A percentile compares a stretch with the other conserved stretches of the same genome.
phyloP scores from a whole-genome alignment of 2,329 filamentous ascomycete species.

The Penicillium verrucosum region DNA sequence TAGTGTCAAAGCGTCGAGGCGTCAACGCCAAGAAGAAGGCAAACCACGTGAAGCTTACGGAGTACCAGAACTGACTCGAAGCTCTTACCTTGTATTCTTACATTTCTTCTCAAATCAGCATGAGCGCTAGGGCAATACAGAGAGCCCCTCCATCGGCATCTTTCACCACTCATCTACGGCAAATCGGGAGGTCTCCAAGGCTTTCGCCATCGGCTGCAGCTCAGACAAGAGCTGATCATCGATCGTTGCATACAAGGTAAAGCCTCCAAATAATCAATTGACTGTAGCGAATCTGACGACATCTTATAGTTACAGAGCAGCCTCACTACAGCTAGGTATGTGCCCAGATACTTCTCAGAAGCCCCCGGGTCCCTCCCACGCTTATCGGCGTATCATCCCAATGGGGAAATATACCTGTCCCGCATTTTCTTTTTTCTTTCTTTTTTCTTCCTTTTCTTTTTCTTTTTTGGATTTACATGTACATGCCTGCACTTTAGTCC shows the following conservation, averaged over 20 bases:
- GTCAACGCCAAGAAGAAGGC: slow-evolving; percentile 1
- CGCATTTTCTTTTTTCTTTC: slow-evolving; percentile 9
- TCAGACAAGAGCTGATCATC: not conserved
- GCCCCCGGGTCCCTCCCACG: not conserved
- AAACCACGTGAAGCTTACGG: slow-evolving; percentile 2
- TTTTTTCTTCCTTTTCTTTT: not conserved
- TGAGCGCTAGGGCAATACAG: not conserved
- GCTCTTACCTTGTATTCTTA: not conserved
- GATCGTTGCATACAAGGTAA: not conserved
- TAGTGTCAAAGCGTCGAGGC: not conserved
- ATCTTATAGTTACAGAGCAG: not conserved
- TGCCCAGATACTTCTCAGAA: not conserved
- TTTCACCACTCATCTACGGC: not conserved
- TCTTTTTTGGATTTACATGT: not conserved
- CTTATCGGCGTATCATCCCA: slow-evolving; percentile 12
- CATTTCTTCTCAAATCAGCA: not conserved
- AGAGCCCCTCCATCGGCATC: not conserved
- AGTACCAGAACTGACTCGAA: not conserved
- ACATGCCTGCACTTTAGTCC: not conserved
- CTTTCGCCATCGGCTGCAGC: not conserved
- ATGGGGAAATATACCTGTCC: slow-evolving; percentile 9
- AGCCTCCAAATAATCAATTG: not conserved
- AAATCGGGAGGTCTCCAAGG: not conserved
- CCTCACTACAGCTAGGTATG: not conserved
- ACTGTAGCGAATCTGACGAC: not conserved